Evolutionary conservation across 2,329 filamentous ascomycete species (phyloP).

Genomic region (Alternaria brassicae): DNA sequence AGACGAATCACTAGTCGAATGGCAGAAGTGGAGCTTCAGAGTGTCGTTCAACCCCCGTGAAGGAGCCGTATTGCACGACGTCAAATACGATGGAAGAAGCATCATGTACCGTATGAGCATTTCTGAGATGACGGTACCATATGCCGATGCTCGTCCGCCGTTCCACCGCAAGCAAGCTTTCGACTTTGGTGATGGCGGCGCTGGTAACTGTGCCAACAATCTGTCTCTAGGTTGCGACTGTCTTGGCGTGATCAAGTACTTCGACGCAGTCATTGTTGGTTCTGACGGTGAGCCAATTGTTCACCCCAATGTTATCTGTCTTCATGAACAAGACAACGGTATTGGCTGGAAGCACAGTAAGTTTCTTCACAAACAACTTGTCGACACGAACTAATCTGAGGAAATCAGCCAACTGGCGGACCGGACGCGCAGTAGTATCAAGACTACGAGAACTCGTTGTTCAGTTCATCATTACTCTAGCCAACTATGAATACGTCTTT

Average conservation of each 20-base stretch:
- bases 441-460: constrained; percentile 69
- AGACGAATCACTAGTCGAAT: constrained; percentile 54
- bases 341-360: constrained; percentile 54
- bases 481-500: constrained; percentile 76
- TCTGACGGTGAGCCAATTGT: constrained; percentile 62
- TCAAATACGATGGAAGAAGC: constrained; percentile 70
- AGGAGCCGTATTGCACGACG: constrained; percentile 74
- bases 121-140: constrained; percentile 73
- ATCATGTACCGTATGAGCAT: constrained; percentile 72
- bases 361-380: background rate
- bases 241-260: constrained; percentile 71
- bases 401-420: constrained; percentile 63
- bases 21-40: constrained; percentile 57
- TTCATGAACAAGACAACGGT: constrained; percentile 74
- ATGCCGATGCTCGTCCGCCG: constrained; percentile 68
- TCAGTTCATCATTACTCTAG: constrained; percentile 72
- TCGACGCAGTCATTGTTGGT: constrained; percentile 64
- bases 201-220: constrained; percentile 72
- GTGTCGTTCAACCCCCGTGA: constrained; percentile 56
- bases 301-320: constrained; percentile 68
- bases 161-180: constrained; percentile 76
- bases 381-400: background rate
- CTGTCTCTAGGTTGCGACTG: constrained; percentile 72
- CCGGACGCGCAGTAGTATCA: constrained; percentile 66
- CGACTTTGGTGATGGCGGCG: constrained; percentile 73